Percentiles rank a stretch among this genome's conserved stretches.
These are phyloP conservation scores for Iberis pinnata DNA, from an alignment of 345 rosid species.

Conservation along the genomic window DNA sequence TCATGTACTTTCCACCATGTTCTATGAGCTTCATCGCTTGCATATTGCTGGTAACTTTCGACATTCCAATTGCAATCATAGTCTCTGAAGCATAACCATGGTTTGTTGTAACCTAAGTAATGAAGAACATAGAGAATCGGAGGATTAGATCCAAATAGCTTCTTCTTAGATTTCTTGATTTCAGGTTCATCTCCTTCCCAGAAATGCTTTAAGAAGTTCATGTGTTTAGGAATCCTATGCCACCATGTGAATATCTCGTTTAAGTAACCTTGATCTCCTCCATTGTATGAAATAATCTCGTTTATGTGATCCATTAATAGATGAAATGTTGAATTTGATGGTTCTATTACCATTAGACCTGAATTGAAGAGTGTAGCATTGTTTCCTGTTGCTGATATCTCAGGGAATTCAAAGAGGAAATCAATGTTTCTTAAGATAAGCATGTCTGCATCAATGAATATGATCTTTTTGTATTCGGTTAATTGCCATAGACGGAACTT, in stretches of 20 bases:
- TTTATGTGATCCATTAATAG: conserved; percentile 79
- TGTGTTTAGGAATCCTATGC: conserved; percentile 88
- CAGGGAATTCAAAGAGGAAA: conserved; percentile 87
- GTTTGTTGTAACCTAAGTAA: conserved; percentile 64
- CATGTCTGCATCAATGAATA: conserved; percentile 85
- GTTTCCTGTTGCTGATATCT: conserved; percentile 73
- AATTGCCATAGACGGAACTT: conserved; percentile 92
- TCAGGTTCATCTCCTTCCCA: conserved; percentile 91
- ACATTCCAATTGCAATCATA: conserved; percentile 97
- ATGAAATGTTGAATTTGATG: conserved; percentile 80
- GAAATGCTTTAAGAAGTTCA: conserved; percentile 89
- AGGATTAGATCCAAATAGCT: conserved; percentile 73
- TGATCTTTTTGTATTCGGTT: conserved; percentile 82
- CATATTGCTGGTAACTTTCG: conserved; percentile 71
- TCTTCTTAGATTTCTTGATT: conserved; percentile 64
- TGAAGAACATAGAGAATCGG: conserved; percentile 77
- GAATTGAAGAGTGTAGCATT: conserved; percentile 84
- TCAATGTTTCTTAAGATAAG: conserved; percentile 80
- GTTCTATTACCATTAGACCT: conserved; percentile 84
- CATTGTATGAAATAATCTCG: conserved; percentile 82
- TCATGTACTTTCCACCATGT: conserved; percentile 92
- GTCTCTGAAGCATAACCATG: conserved; percentile 88
- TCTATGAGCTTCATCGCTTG: conserved; percentile 72
- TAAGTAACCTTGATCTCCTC: conserved; percentile 86
- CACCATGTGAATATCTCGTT: conserved; percentile 91